A percentile compares a stretch with the other conserved stretches of the same genome.
These are phyloP conservation scores for Ophiocytium majus DNA, from an alignment of 352 stramenopile species.

Conservation along the genomic window DNA sequence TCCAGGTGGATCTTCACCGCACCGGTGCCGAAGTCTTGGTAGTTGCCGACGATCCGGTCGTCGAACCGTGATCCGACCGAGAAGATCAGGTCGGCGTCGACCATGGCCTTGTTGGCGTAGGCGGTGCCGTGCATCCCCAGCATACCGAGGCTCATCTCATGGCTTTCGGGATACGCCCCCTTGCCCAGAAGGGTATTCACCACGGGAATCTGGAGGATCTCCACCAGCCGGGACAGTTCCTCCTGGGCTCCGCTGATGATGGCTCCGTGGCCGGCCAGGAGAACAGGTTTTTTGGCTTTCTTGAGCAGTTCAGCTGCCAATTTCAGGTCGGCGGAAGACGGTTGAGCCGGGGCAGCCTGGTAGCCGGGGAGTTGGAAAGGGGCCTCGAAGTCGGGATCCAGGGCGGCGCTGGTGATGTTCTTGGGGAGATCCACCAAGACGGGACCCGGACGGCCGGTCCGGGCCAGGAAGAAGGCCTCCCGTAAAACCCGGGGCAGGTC, in stretches of 20 bases:
- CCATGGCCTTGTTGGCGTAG: not conserved
- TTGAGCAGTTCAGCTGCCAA: not conserved
- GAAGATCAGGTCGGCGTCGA: not conserved
- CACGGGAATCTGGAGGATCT: not conserved
- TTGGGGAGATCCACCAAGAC: not conserved
- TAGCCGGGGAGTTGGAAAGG: not conserved
- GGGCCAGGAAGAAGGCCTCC: not conserved
- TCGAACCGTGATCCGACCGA: not conserved
- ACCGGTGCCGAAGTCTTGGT: not conserved
- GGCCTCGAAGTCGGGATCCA: not conserved
- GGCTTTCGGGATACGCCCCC: not conserved
- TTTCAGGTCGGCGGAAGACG: not conserved
- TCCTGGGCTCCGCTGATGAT: not conserved
- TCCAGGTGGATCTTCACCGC: no score
- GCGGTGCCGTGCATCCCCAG: not conserved
- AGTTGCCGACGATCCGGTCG: not conserved
- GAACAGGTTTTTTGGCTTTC: not conserved
- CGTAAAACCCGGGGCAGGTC: not conserved
- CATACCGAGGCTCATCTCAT: not conserved
- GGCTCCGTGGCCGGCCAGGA: not conserved
- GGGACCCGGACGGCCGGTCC: not conserved
- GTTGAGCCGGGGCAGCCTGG: not conserved
- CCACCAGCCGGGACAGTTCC: not conserved
- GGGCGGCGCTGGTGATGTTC: not conserved
- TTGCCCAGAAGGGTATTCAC: slow-evolving; percentile 6